Conservation (phyloP, 1,284 basidiomycete species). For the Cerioporus squamosus region DNA sequence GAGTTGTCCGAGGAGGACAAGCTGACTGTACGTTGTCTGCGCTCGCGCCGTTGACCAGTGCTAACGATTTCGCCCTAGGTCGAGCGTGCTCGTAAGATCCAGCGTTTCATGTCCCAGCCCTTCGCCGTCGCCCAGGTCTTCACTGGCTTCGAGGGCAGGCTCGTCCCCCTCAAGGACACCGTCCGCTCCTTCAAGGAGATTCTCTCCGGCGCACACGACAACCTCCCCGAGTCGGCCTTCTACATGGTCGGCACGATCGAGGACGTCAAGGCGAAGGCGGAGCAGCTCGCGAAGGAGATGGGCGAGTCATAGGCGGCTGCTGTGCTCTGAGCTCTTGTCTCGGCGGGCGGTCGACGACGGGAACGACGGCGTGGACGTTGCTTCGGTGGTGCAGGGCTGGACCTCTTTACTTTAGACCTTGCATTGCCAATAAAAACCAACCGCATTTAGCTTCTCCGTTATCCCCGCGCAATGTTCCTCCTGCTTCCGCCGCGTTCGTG, state of each 20-base stretch:
- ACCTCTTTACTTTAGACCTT: constrained; percentile 27
- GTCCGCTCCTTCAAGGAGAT: constrained; percentile 96
- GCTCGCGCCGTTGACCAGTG: neutral
- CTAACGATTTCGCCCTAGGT: constrained; percentile 47
- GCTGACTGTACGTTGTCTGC: constrained; percentile 74
- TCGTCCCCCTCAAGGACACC: constrained; percentile 93
- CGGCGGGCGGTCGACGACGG: neutral
- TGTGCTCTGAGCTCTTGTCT: too few species aligned
- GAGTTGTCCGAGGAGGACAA: constrained; percentile 99
- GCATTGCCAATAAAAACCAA: constrained; percentile 30
- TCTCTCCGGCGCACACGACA: constrained; percentile 87
- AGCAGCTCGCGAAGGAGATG: constrained; percentile 94
- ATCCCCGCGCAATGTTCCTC: too few species aligned
- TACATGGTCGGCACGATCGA: constrained; percentile 95
- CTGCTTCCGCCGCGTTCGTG: neutral
- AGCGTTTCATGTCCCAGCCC: constrained; percentile 99
- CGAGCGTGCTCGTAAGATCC: constrained; percentile 89
- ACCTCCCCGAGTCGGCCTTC: constrained; percentile 92
- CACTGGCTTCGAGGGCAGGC: constrained; percentile 98
- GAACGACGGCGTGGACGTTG: constrained; percentile 16
- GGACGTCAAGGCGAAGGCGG: constrained; percentile 96
- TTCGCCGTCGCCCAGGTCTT: constrained; percentile 99
- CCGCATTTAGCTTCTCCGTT: constrained; percentile 14
- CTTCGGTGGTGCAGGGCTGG: constrained; percentile 26
- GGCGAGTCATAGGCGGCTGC: constrained; percentile 48